Base-by-base conservation (phyloP, 1,284 basidiomycete genomes). In the Ustilago hordei region DNA sequence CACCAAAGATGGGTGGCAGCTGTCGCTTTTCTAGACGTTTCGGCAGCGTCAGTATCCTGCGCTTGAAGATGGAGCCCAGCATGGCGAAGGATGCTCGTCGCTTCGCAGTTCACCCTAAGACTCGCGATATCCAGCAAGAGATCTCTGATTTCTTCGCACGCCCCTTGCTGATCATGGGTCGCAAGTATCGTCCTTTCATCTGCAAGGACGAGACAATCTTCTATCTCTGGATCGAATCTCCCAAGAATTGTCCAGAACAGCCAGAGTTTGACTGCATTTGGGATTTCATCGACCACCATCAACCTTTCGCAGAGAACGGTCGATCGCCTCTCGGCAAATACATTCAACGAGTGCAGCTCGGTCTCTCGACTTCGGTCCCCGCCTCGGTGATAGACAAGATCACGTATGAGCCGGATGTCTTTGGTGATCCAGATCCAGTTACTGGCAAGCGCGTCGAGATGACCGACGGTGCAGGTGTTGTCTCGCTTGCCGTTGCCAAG, bases 301-400 rank as follows among this genome's bases (percentile, higher is more conserved):
- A 63, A 6, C 75, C 75, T 4, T 73, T 69, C 17, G 60, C 39
- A 0, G 53, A 68, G 7, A 85, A 85, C 34, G 12, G 35, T 3
- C 31, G 43, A 9, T 65, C 79, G 50, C 63, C 53, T 2, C 55
- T 83, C 35, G 80, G 80, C 36, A 85, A 85, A 55, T 82, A 65
- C 36, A 61, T 81, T 15, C 79, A 83, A 15, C 77, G 84, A 0
- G 64, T 84, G 35, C 72, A 72, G 32, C 77, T 85, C 2, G 83
- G 81, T 0, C 52, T 84, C 3, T 81, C 79, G 4, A 79, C 75
- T 1, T 83, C 84, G 1, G 60, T 79, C 0, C 60, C 43, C 19
- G 67, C 67, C 1, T 61, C 63, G 1, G 19, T 45, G 8, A 35
- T 77, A 19, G 70, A 69, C 43, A 19, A 54, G n/a, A 69, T 77